A percentile compares a stretch with the other conserved stretches of the same genome.
These are phyloP conservation scores for Quercus phellos DNA, from an alignment of 331 rosid genomes.

Conservation along the genomic window DNA sequence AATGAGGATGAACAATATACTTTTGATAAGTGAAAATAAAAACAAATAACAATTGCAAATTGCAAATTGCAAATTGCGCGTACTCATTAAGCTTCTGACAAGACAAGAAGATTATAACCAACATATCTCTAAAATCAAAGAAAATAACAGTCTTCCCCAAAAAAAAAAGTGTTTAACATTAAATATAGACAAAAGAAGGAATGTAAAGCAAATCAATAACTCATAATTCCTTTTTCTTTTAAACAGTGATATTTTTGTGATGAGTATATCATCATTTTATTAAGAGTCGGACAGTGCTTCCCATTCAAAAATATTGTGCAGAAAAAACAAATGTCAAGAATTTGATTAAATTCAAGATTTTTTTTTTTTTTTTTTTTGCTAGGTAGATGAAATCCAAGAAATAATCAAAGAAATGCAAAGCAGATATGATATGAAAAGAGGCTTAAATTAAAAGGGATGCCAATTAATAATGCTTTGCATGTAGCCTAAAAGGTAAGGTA, in stretches of 20 bases:
- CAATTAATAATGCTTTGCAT: not conserved
- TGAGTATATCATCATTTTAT: too few species aligned
- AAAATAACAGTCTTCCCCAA: not conserved
- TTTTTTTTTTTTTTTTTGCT: too few species aligned
- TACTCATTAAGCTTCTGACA: not conserved
- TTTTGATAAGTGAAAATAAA: not conserved
- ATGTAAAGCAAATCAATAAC: not conserved
- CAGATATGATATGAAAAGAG: not conserved
- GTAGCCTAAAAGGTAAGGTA: not conserved
- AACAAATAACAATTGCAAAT: not conserved
- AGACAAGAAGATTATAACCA: not conserved
- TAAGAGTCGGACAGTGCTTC: too few species aligned
- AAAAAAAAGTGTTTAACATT: not conserved
- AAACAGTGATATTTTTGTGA: not conserved
- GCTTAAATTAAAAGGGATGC: not conserved
- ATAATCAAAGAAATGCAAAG: not conserved
- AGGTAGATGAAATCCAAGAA: not conserved
- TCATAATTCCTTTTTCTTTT: too few species aligned
- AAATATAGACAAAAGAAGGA: not conserved
- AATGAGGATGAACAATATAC: not conserved
- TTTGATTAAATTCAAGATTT: not conserved
- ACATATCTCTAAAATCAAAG: not conserved
- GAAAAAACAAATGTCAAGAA: not conserved
- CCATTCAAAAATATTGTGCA: not conserved
- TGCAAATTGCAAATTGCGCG: not conserved